Evolutionary conservation across 1,139 yeast genomes (phyloP), one percentile per base, ranked within the genome.

Genomic region (Scheffersomyces stambukii): DNA sequence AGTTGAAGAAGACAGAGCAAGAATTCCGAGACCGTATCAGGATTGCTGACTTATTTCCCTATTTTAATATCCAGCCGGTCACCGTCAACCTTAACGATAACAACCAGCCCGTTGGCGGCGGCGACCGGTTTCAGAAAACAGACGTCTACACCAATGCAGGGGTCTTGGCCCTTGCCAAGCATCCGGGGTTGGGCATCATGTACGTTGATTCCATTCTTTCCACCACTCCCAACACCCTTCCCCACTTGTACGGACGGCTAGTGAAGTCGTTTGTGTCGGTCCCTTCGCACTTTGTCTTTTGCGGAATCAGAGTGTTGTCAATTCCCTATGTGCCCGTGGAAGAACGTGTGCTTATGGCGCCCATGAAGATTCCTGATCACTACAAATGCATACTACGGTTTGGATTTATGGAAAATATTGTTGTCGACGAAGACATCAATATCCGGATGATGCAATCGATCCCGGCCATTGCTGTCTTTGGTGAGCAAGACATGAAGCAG

Each of bases 351-450:
- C 42, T 64, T 19, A 37, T 70, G 18, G 66, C 62, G 3, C 46
- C 58, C 19, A 64, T 68, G 41, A 58, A 51, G 29, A 43, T 66
- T 17, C 57, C 63, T 1, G 72, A 72, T 1, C 68, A 69, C 36
- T 68, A 60, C 49, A 53, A 70, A 34, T 69, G 75, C 40, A 51
- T 69, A 12, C 36, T 69, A 8, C 49, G 71, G 26, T 65, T 57
- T 36, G 76, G 76, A 5, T 70, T 68, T 43, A 65, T 63, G 64
- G 72, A 67, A 35, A 57, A 57, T 13, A 50, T 62, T 8, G 34
- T 36, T 23, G 48, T 67, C 21, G 58, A 54, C 33, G 35, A 46
- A 13, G 40, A 36, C 6, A 40, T 64, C 27, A 40, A 51, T 20
- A 37, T 46, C 6, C 44, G 41, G n/a, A 59, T 66, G 9, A 37